Evolutionary conservation across 2,329 filamentous ascomycete genomes (phyloP).

Genomic region (Claviceps pazoutovae): DNA sequence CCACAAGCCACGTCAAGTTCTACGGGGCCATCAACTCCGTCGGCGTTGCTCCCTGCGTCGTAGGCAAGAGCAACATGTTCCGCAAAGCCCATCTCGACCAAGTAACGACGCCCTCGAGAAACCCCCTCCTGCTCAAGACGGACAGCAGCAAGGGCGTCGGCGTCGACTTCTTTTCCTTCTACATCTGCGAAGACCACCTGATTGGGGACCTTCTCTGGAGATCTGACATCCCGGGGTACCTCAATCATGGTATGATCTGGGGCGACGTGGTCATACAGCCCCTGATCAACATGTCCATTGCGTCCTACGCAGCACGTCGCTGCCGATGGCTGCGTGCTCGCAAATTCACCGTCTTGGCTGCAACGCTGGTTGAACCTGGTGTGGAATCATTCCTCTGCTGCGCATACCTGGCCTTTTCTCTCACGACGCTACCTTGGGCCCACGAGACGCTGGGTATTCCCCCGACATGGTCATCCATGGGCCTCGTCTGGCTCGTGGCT

Average conservation of each 20-base stretch:
- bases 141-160: constrained; percentile 40
- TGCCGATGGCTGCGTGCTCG: constrained; percentile 84
- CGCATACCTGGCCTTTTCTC: constrained; percentile 61
- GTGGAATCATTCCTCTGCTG: constrained; percentile 82
- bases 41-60: constrained; percentile 76
- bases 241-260: constrained; percentile 71
- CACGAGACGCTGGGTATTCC: constrained; percentile 36
- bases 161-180: constrained; percentile 84
- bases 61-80: constrained; percentile 99
- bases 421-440: constrained; percentile 60
- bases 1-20: constrained; percentile 89
- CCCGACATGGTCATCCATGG: constrained; percentile 55
- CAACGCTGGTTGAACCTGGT: constrained; percentile 83
- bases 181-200: constrained; percentile 95
- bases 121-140: constrained; percentile 27
- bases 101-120: constrained; percentile 40
- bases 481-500: constrained; percentile 48
- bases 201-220: constrained; percentile 89
- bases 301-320: constrained; percentile 64
- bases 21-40: constrained; percentile 96
- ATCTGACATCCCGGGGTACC: constrained; percentile 45
- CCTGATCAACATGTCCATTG: constrained; percentile 64
- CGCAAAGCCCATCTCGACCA: constrained; percentile 76
- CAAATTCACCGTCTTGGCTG: constrained; percentile 83
- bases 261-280: constrained; percentile 87